A percentile compares a stretch with the other conserved stretches of the same genome.
These are phyloP conservation scores for Psilocybe cubensis DNA, from an alignment of 768 basidiomycete genomes.

Conservation along the genomic window DNA sequence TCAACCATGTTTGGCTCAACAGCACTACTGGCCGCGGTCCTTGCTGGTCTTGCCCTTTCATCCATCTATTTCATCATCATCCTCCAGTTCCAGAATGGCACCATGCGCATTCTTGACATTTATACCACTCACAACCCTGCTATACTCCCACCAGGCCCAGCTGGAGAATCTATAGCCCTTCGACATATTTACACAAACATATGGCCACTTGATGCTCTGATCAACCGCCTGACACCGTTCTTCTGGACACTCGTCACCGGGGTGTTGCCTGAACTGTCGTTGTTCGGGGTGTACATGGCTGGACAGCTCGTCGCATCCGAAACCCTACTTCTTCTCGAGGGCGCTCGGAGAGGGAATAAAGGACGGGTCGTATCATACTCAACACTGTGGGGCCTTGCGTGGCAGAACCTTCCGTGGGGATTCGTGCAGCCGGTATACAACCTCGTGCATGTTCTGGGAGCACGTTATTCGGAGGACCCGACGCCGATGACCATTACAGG, in stretches of 20 bases:
- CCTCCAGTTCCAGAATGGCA: slow-evolving; percentile 1
- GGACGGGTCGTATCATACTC: background rate
- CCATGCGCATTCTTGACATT: background rate
- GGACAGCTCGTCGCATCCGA: slow-evolving; percentile 1
- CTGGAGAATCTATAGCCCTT: background rate
- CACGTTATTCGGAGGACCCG: background rate
- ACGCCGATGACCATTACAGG: background rate
- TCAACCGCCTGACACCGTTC: slow-evolving; percentile 2
- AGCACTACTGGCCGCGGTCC: background rate
- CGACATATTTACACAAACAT: background rate
- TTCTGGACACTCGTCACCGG: slow-evolving; percentile 1
- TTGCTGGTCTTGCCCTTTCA: background rate
- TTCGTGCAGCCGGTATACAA: background rate
- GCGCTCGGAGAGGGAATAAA: background rate
- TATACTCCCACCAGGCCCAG: background rate
- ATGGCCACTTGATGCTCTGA: background rate
- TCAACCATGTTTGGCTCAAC: background rate
- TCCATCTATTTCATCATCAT: slow-evolving; percentile 1
- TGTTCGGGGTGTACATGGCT: slow-evolving; percentile 1
- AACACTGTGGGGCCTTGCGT: background rate
- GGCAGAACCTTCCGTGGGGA: slow-evolving; percentile 1
- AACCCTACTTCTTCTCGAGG: background rate
- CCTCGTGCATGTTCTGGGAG: background rate
- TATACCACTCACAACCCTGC: background rate
- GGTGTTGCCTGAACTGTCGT: background rate